These are phyloP conservation scores for Lactifluus subvellereus DNA, from an alignment of 768 basidiomycete genomes.

Conservation along the genomic window DNA sequence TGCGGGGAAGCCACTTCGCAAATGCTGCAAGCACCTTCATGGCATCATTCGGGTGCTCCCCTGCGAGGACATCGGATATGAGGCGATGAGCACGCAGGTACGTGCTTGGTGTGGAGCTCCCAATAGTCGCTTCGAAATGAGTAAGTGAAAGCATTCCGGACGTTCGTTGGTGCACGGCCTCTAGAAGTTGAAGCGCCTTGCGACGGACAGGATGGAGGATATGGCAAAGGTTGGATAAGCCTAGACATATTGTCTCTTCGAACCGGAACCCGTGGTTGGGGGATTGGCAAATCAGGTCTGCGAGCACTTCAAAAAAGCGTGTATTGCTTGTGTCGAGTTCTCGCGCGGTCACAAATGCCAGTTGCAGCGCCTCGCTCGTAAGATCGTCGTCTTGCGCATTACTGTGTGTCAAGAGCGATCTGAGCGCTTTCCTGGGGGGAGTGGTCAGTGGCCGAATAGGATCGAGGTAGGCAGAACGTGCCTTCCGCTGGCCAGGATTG, in stretches of 20 bases:
- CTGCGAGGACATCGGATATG: constrained; percentile 72
- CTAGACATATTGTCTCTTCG: constrained; percentile 68
- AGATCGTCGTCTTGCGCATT: constrained; percentile 47
- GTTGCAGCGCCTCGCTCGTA: constrained; percentile 57
- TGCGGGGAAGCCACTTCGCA: constrained; percentile 62
- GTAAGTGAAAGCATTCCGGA: constrained; percentile 64
- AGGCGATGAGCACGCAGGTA: constrained; percentile 77
- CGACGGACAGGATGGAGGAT: constrained; percentile 55
- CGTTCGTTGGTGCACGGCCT: constrained; percentile 61
- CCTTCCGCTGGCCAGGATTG: constrained; percentile 56
- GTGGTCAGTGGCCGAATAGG: constrained; percentile 15
- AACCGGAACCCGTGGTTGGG: constrained; percentile 60
- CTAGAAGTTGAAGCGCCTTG: constrained; percentile 74
- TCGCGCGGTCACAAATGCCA: constrained; percentile 58
- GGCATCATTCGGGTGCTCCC: constrained; percentile 64
- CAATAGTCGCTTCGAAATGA: constrained; percentile 66
- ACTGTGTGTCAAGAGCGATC: constrained; percentile 56
- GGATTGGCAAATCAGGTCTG: constrained; percentile 55
- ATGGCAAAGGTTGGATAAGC: constrained; percentile 81
- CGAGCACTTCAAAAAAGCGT: constrained; percentile 74
- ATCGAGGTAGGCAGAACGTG: constrained; percentile 35
- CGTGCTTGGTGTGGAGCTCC: constrained; percentile 65
- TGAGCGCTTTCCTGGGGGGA: constrained; percentile 63
- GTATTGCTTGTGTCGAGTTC: constrained; percentile 50
- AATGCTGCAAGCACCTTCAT: constrained; percentile 63